Conservation (phyloP, 225 moss, liverwort and hornwort species). For the Climacium dendroides region DNA sequence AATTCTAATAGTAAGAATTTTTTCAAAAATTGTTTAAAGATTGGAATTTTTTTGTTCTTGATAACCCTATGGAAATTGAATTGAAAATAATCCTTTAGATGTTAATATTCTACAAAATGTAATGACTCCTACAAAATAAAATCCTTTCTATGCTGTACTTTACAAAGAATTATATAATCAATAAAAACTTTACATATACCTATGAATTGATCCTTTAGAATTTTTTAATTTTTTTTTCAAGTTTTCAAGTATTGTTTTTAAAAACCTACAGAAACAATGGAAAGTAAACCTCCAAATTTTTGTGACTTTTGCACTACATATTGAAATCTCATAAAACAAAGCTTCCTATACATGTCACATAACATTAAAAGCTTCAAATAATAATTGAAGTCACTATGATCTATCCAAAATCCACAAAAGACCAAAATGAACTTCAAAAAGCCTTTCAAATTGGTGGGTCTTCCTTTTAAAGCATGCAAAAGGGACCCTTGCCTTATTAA, state of each 20-base stretch:
- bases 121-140: too few species aligned
- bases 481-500: not conserved
- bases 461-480: not conserved
- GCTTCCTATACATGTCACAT: fast-evolving
- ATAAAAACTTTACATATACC: not conserved
- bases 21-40: not conserved
- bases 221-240: not conserved
- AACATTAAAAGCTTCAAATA: not conserved
- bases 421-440: not conserved
- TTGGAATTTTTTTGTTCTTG: not conserved
- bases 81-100: not conserved
- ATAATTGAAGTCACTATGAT: not conserved
- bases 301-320: fast-evolving
- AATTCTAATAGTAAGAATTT: fast-evolving
- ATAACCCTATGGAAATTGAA: not conserved
- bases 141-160: not conserved
- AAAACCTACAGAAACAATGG: fast-evolving
- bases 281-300: not conserved
- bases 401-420: fast-evolving
- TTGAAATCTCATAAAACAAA: not conserved
- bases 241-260: not conserved
- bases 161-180: not conserved
- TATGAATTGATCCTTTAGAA: not conserved
- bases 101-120: not conserved
- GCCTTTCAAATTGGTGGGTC: too few species aligned